Percentiles rank a stretch among this genome's conserved stretches.
phyloP scores from a whole-genome alignment of 1,284 basidiomycete genomes.

The Tetrapyrgos nigripes region DNA sequence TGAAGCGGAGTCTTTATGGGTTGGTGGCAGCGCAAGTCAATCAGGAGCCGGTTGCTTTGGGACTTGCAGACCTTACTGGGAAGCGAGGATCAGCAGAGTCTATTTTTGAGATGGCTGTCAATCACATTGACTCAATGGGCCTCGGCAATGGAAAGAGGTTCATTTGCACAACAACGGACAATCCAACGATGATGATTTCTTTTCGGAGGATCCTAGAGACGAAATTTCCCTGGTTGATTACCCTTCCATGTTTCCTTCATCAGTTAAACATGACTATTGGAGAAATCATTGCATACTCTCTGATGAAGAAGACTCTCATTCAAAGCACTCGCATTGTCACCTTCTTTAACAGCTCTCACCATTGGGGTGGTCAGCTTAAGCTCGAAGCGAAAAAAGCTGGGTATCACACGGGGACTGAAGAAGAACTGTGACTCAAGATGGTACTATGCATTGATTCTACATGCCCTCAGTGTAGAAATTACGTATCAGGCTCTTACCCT shows the following conservation, averaged over 20 bases:
- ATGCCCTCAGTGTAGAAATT: too few species aligned
- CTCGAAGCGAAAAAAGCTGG: constrained; percentile 17
- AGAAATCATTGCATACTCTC: constrained; percentile 27
- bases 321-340: constrained; percentile 29
- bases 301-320: constrained; percentile 26
- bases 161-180: constrained; percentile 21
- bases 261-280: constrained; percentile 34
- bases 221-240: constrained; percentile 19
- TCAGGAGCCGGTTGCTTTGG: neutral
- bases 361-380: constrained; percentile 34
- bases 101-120: neutral
- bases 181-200: constrained; percentile 29
- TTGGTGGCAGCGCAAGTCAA: constrained; percentile 1
- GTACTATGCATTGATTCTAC: too few species aligned
- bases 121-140: neutral
- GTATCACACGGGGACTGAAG: constrained; percentile 27
- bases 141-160: neutral
- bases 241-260: constrained; percentile 32
- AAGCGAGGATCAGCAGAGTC: neutral
- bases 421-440: too few species aligned
- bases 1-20: neutral
- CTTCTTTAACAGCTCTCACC: constrained; percentile 39
- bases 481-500: too few species aligned
- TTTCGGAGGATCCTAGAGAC: constrained; percentile 23
- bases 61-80: neutral